Evolutionary conservation across 139 green algal genomes (phyloP), one percentile per base, ranked within the genome.

Genomic region (Spirogloea muscicola): DNA sequence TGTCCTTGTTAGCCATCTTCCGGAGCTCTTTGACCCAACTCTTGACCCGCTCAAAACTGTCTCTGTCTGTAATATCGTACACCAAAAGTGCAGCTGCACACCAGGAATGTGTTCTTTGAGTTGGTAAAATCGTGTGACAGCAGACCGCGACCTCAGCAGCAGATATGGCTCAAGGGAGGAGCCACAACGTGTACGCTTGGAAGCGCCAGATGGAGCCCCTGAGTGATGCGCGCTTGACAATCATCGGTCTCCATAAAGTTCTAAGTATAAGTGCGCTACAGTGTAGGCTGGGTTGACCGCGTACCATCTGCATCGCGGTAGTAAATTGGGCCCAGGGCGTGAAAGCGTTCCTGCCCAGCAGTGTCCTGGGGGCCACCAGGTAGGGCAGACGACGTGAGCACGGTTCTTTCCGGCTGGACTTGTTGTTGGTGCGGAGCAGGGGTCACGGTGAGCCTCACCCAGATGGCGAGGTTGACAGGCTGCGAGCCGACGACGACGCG

Each of bases 311-410:
- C 77, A 43, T 84, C 77, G 21, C 77, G 72, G 33, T 84, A 84
- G 27, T 84, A 84, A 29, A 84, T 84, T n/a, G 77, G 77, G 7
- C 77, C 77, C 16, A 84, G 41, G 16, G 77, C 71, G 71, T 84
- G 69, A 42, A 84, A 84, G 25, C 77, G 33, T 29, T 84, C 77
- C 55, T 84, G 77, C 21, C 77, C 77, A 9, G 77, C 77, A 31
- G 77, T 84, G 37, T 84, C 77, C 76, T 73, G 62, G 3, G 55
- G 27, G 10, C 41, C 25, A 48, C 27, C 9, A 74, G n/a, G 4
- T 7, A 9, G 10, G 7, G 10, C 21, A 4, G 16, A 6, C 72
- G 31, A 52, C 29, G 10, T 39, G 13, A 16, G 27, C 13, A 58
- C 7, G 13, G 5, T 21, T 58, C 21, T 68, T 58, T n/a, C 9